Conservation (phyloP, 129 eudicot genomes). For the Ambrosia artemisiifolia region DNA sequence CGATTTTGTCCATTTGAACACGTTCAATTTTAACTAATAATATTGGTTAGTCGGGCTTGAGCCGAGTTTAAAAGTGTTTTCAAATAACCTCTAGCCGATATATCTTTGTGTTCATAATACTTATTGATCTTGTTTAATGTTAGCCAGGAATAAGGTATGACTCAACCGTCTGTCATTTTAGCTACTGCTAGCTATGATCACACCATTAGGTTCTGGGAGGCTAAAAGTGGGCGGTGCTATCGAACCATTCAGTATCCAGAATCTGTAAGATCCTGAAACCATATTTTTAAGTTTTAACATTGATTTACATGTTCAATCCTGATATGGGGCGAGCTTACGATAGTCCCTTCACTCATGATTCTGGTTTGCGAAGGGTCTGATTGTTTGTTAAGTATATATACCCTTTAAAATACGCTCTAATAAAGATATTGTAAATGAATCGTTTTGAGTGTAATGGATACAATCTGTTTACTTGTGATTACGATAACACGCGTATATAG, state of each 20-base stretch:
- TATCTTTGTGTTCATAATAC: not conserved
- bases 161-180: slow-evolving; percentile 79
- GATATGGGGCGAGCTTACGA: not conserved
- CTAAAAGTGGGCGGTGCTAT: slow-evolving; percentile 88
- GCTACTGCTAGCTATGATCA: slow-evolving; percentile 99
- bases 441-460: not conserved
- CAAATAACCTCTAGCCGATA: not conserved
- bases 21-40: too few relatives aligned
- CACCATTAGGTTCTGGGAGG: slow-evolving; percentile 97
- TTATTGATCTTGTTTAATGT: slow-evolving; percentile 12
- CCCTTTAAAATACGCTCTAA: not conserved
- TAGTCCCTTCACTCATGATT: not conserved
- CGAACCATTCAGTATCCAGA: slow-evolving; percentile 96
- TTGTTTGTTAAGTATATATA: not conserved
- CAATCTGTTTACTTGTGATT: not conserved
- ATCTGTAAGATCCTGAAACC: slow-evolving; percentile 53
- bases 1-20: too few relatives aligned
- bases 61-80: too few relatives aligned
- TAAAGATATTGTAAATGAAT: not conserved
- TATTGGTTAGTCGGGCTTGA: too few relatives aligned
- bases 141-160: slow-evolving; percentile 42
- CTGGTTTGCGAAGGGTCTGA: not conserved
- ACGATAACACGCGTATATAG: not conserved
- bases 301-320: slow-evolving; percentile 8
- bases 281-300: not conserved